Base-by-base conservation (phyloP, 176 grass and related monocot species). In the Phoenix dactylifera region DNA sequence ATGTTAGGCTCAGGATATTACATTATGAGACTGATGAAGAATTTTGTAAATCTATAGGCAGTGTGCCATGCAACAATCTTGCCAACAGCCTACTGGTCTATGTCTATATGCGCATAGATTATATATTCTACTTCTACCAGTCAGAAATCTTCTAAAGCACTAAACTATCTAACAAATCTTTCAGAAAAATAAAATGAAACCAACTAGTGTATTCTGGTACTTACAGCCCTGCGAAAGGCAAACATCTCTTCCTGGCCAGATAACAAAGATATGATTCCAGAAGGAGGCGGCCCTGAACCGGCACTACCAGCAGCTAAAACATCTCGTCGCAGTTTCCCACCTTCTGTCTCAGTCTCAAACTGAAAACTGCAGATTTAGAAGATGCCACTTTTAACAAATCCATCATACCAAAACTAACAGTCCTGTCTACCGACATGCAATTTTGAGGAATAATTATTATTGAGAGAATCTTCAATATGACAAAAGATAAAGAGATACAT, bases 181-280 rank as follows among this genome's bases (percentile, higher is more conserved):
- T 58, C 19, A 3, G 25, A 72, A 7, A 51, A 54, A 50, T 22
- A 68, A 7, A 22, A 59, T 28, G 22, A 26, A 59, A 44, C 35
- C 35, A 44, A 44, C 35, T 44, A 44, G 35, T 44, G 35, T 9
- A 9, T 44, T 3, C 35, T 44, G 39, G 48, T 26, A 79, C 79
- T 83, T 82, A 90, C 90, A 66, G 86, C 90, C 54, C 90, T 90
- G 20, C 77, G 83, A 66, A 95, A 95, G 0, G 83, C 83, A 74
- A 95, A 95, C 79, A 87, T 65, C 74, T 95, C 90, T 71, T 90
- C 90, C 69, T 90, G 74, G 56, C 90, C 86, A 32, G 90, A 95
- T 73, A 95, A 58, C 44, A 95, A 70, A 48, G 87, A 73, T 50
- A 78, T 51, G 28, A 95, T 76, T 23, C 80, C 77, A 28, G 60